These are phyloP conservation scores for Lachancea sp. DNA, from an alignment of 805 yeast species.

Conservation along the genomic window DNA sequence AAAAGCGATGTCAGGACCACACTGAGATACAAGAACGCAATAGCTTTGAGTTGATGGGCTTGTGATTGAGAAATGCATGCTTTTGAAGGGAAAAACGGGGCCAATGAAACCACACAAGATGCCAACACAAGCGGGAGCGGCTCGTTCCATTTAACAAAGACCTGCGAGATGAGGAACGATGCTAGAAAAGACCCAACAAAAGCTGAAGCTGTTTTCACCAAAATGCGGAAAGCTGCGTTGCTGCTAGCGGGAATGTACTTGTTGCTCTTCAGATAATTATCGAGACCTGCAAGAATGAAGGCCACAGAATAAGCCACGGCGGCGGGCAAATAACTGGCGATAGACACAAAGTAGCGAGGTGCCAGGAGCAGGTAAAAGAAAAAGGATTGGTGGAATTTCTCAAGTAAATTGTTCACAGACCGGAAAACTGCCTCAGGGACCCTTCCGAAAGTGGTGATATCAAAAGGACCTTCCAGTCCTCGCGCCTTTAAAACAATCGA, in stretches of 20 bases:
- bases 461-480: slow-evolving; percentile 53
- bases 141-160: slow-evolving; percentile 14
- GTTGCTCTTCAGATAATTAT: slow-evolving; percentile 42
- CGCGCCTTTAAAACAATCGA: slow-evolving; percentile 73
- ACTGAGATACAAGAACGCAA: slow-evolving; percentile 56
- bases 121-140: slow-evolving; percentile 13
- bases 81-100: slow-evolving; percentile 16
- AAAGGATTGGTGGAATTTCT: slow-evolving; percentile 94
- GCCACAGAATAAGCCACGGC: slow-evolving; percentile 67
- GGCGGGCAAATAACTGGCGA: slow-evolving; percentile 87
- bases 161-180: slow-evolving; percentile 21
- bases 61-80: slow-evolving; percentile 20
- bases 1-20: slow-evolving; percentile 65
- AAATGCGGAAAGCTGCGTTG: slow-evolving; percentile 16
- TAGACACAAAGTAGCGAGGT: slow-evolving; percentile 78
- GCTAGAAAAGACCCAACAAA: slow-evolving; percentile 32
- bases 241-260: slow-evolving; percentile 9
- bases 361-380: slow-evolving; percentile 82
- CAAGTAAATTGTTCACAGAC: slow-evolving; percentile 84
- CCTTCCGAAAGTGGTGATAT: slow-evolving; percentile 88
- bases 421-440: slow-evolving; percentile 81
- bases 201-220: slow-evolving; percentile 14
- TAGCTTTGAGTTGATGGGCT: slow-evolving; percentile 33
- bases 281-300: slow-evolving; percentile 62
- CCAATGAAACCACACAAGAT: slow-evolving; percentile 16